Evolutionary conservation across 345 rosid genomes (phyloP), one percentile per base, ranked within the genome.

Genomic region (Jatropha curcas): DNA sequence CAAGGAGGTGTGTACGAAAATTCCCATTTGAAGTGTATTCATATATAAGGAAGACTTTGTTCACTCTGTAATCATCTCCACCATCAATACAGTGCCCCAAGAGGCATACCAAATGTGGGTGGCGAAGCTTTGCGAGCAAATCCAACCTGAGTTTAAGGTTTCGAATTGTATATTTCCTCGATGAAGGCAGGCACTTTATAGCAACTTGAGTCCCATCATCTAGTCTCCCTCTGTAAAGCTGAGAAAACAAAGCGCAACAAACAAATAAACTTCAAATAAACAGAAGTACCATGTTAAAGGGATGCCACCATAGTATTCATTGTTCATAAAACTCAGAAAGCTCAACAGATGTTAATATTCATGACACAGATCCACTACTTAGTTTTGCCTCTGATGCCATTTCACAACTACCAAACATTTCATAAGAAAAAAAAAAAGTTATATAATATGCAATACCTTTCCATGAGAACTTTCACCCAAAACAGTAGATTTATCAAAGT

Each of bases 91-190:
- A 86, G 78, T 86, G 84, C 61, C 89, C 89, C 78, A 83, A 35
- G 60, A 83, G 85, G 82, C 89, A 86, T 55, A 83, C 87, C 82
- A 86, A 60, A 71, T 86, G 75, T 0, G 84, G 89, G 65, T 86
- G 87, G 28, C 89, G 82, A 70, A 82, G 87, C 82, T 71, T 86
- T 59, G 85, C 75, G 13, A 86, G 82, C 81, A 86, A 71, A 73
- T 86, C 87, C 77, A 86, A 57, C 70, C 89, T 77, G 51, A 86
- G 77, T 53, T 78, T 80, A 34, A 86, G 87, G 56, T 83, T 86
- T 65, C 89, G 75, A 53, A 61, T 74, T 0, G 89, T 45, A 68
- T 73, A 86, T 71, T 82, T 81, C 74, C 68, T 86, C 28, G 85
- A 75, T 7, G 88, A 76, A 65, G 84, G 84, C 31, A 83, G 53